These are phyloP conservation scores for Eucalyptus marginata DNA, from an alignment of 345 rosid species.

Conservation along the genomic window DNA sequence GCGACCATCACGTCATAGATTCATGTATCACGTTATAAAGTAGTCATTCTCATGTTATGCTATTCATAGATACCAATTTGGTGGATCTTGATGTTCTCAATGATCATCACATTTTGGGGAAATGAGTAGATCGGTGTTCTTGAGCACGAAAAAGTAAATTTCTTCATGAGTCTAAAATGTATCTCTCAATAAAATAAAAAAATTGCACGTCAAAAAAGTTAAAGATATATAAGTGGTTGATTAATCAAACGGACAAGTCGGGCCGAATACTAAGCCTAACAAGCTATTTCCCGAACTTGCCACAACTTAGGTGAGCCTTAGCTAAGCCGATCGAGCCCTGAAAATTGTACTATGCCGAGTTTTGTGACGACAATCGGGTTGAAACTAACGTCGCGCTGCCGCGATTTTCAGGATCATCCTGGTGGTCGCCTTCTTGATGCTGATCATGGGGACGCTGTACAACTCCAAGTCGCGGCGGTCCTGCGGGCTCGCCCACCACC, in stretches of 20 bases:
- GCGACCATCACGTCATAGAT: rapidly evolving
- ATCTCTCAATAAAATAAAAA: no score
- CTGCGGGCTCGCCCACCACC: slow-evolving; percentile 55
- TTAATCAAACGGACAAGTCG: no score
- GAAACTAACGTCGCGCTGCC: not conserved
- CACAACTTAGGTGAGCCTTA: not conserved
- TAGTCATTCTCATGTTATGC: rapidly evolving
- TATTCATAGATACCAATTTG: not conserved
- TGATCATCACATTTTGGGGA: not conserved
- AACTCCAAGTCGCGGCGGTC: slow-evolving; percentile 60
- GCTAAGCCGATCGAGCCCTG: not conserved
- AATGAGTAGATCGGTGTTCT: not conserved
- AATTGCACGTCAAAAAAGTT: rapidly evolving
- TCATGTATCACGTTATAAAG: rapidly evolving
- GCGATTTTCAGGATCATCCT: slow-evolving; percentile 42
- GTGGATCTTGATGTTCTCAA: not conserved
- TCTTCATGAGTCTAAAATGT: rapidly evolving
- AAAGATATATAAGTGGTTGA: no score
- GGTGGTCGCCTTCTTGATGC: slow-evolving; percentile 62
- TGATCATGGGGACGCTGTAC: slow-evolving; percentile 48
- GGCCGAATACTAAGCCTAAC: not conserved
- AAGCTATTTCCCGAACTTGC: rapidly evolving
- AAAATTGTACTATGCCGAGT: rapidly evolving
- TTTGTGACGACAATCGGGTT: not conserved
- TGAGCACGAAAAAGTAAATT: not conserved